These are phyloP conservation scores for Neospermospora avenae DNA, from an alignment of 2,329 filamentous ascomycete species.

Conservation along the genomic window DNA sequence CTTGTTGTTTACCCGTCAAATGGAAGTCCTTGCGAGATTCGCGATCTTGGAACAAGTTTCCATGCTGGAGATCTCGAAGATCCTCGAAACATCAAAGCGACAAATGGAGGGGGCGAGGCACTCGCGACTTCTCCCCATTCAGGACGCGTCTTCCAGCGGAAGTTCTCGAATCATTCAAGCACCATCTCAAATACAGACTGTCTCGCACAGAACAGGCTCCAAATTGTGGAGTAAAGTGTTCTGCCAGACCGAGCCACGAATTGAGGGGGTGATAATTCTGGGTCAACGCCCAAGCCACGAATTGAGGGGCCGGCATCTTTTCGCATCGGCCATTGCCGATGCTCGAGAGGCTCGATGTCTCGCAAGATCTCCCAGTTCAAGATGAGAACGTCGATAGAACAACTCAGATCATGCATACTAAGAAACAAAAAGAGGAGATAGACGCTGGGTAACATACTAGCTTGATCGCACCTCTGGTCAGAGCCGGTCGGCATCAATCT, in stretches of 20 bases:
- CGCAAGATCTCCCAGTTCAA: background rate
- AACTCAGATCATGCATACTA: background rate
- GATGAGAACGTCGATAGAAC: background rate
- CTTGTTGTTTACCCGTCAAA: background rate
- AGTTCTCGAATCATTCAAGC: background rate
- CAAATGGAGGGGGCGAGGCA: background rate
- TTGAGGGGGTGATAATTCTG: too few relatives aligned
- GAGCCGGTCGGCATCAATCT: slow-evolving; percentile 30
- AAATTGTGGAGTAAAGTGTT: too few relatives aligned
- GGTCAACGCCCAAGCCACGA: too few relatives aligned
- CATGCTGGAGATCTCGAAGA: background rate
- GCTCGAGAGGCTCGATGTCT: background rate
- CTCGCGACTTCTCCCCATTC: background rate
- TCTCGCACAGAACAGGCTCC: too few relatives aligned
- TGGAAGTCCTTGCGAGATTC: background rate
- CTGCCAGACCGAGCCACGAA: too few relatives aligned
- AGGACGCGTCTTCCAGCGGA: background rate
- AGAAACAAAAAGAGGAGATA: background rate
- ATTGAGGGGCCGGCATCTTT: too few relatives aligned
- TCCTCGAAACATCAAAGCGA: background rate
- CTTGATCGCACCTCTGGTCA: slow-evolving; percentile 36
- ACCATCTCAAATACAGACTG: too few relatives aligned
- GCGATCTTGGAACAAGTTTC: background rate
- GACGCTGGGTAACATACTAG: slow-evolving; percentile 15
- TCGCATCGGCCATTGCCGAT: too few relatives aligned